Evolutionary conservation across 2,329 filamentous ascomycete genomes (phyloP), one percentile per base, ranked within the genome.

Genomic region (Monascus ruber): DNA sequence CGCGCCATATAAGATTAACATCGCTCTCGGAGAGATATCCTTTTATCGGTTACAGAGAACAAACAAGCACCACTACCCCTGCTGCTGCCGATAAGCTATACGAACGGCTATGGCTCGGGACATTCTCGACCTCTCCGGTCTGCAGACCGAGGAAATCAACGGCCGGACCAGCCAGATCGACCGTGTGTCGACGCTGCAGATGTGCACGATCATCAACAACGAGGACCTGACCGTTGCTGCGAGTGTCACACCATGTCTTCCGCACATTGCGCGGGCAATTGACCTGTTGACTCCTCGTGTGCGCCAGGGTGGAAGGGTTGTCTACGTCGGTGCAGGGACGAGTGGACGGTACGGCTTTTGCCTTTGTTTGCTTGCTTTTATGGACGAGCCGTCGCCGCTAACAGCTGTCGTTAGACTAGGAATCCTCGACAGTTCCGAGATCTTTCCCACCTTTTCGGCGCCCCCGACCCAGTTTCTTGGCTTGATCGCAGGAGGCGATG

Each of bases 321-420:
- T 58, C 5, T 63, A 64, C 43, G 59, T 64, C n/a, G 64, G 65
- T 6, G 66, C 65, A 3, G 64, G 66, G 9, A 68, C 64, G 2
- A 69, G 65, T 42, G 63, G 66, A 38, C 60, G 65, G 60, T 65
- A 42, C 45, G 49, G 38, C 6, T 35, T 10, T 5, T 31, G 9
- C 31, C 24, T 7, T 31, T 31, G 7, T n/a, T n/a, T 8, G 7
- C 3, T n/a, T 31, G 2, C 29, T 31, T 10, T 31, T 6, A 31
- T 17, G 31, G n/a, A 33, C 31, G 10, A 17, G n/a, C 24, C 31
- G 24, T 2, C 10, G 24, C 31, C 3, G 5, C 6, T 10, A 11
- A 10, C 6, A 26, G 35, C 29, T 17, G 27, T 11, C 8, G 26
- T 4, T 39, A 65, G 64, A 40, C 50, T 67, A 5, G 63, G 63